Evolutionary conservation across 2,329 filamentous ascomycete species (phyloP).

Genomic region (Colletotrichum sublineola): DNA sequence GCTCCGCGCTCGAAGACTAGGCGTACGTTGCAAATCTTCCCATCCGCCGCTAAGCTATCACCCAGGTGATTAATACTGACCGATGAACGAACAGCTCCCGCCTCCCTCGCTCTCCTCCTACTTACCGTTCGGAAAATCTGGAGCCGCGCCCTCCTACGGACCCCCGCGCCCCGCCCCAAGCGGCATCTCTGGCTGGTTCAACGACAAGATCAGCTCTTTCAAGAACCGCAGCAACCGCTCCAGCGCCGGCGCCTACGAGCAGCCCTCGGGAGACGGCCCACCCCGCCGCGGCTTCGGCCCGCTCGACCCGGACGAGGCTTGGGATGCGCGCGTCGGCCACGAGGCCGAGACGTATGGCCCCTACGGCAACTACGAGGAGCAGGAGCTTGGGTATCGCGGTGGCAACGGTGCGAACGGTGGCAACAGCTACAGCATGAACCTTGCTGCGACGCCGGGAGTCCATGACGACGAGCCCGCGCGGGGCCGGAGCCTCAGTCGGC

Average conservation of each 20-base stretch:
- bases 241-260: conserved; percentile 80
- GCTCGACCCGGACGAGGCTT: conserved; percentile 86
- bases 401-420: conserved; percentile 54
- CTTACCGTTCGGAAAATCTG: conserved; percentile 75
- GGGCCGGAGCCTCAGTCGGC: conserved; percentile 34
- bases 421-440: conserved; percentile 64
- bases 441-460: conserved; percentile 54
- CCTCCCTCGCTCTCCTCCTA: conserved; percentile 76
- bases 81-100: conserved; percentile 66
- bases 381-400: conserved; percentile 72
- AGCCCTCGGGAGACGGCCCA: conserved; percentile 57
- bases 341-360: conserved; percentile 75
- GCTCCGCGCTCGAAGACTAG: conserved; percentile 78
- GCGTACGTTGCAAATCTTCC: conserved; percentile 61
- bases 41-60: background rate
- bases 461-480: conserved; percentile 48
- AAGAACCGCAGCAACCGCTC: conserved; percentile 75
- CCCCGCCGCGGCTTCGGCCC: conserved; percentile 72
- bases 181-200: conserved; percentile 80
- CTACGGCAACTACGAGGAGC: conserved; percentile 79
- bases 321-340: conserved; percentile 83
- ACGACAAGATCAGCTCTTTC: conserved; percentile 73
- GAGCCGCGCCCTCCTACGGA: conserved; percentile 59
- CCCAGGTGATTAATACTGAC: conserved; percentile 12
- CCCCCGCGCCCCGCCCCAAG: conserved; percentile 68